These are phyloP conservation scores for Alopecurus myosuroides DNA, from an alignment of 176 grass and related monocot species.

Conservation along the genomic window DNA sequence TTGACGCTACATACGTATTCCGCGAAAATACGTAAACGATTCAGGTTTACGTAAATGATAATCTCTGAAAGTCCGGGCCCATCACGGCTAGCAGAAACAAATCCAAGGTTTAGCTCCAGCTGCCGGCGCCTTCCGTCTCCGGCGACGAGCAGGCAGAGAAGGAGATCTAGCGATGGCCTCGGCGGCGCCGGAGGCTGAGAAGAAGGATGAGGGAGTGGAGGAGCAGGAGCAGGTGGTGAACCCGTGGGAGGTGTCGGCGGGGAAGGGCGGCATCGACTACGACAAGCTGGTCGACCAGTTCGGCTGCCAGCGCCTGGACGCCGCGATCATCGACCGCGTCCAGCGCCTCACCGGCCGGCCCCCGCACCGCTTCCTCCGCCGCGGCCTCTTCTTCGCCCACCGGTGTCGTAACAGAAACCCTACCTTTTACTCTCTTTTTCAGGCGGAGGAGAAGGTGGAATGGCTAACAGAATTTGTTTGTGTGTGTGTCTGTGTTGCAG, in stretches of 20 bases:
- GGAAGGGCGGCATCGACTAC: conserved; percentile 91
- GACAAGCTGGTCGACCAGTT: conserved; percentile 96
- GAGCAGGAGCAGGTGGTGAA: conserved; percentile 79
- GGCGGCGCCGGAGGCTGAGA: conserved; percentile 1
- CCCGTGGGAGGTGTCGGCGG: conserved; percentile 91
- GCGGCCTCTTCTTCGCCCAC: conserved; percentile 94
- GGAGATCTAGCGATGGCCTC: background rate
- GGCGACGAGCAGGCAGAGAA: background rate
- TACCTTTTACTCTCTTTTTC: background rate
- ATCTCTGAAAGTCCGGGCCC: background rate
- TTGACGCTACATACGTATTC: background rate
- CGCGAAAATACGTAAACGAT: background rate
- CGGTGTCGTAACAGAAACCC: conserved; percentile 15
- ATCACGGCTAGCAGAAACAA: background rate
- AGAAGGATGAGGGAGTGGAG: background rate
- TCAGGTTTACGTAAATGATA: background rate
- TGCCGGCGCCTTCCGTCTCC: background rate
- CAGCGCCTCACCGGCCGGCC: conserved; percentile 45
- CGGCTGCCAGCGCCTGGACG: conserved; percentile 75
- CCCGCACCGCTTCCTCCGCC: conserved; percentile 73
- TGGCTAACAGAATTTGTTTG: background rate
- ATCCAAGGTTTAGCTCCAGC: conserved; percentile 13
- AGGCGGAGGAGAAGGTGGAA: background rate
- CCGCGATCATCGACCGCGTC: conserved; percentile 44
- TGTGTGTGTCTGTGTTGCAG: conserved; percentile 21